phyloP scores from a whole-genome alignment of 345 rosid genomes.

The Erysimum cheiranthoides region DNA sequence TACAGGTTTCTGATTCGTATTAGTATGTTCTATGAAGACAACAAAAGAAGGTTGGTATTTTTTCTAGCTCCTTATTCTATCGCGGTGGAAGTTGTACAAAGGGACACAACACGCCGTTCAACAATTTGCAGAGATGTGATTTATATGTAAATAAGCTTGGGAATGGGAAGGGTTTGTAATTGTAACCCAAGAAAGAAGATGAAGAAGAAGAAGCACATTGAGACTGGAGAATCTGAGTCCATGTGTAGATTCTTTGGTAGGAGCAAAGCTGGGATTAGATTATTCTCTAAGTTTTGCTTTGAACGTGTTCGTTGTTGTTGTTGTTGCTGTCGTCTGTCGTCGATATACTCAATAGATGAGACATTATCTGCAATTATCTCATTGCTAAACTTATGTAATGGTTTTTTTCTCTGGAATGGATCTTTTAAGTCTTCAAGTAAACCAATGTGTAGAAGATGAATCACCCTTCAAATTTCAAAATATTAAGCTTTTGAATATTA shows the following conservation, averaged over 20 bases:
- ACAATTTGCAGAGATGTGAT: slow-evolving; percentile 51
- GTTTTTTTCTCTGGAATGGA: slow-evolving; percentile 7
- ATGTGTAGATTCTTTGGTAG: slow-evolving; percentile 52
- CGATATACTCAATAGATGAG: neutral
- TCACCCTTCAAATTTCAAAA: too few species aligned
- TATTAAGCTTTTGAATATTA: too few species aligned
- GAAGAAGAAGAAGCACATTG: slow-evolving; percentile 56
- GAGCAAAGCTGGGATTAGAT: slow-evolving; percentile 29
- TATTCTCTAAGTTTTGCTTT: slow-evolving; percentile 30
- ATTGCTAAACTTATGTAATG: slow-evolving; percentile 34
- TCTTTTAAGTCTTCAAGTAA: too few species aligned
- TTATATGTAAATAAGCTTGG: slow-evolving; percentile 41
- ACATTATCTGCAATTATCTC: slow-evolving; percentile 46
- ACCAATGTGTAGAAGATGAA: too few species aligned
- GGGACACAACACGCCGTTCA: slow-evolving; percentile 59
- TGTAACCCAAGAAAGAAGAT: slow-evolving; percentile 34
- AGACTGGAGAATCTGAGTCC: slow-evolving; percentile 61
- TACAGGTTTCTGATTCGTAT: slow-evolving; percentile 33
- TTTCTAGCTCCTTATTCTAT: slow-evolving; percentile 48
- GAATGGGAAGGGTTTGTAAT: slow-evolving; percentile 14
- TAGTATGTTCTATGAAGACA: slow-evolving; percentile 37
- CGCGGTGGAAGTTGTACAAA: slow-evolving; percentile 81
- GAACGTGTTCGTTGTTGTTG: slow-evolving; percentile 29
- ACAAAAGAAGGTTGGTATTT: slow-evolving; percentile 38
- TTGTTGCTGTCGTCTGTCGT: slow-evolving; percentile 6